These are phyloP conservation scores for Phytophthora kernoviae DNA, from an alignment of 352 stramenopile genomes.

Conservation along the genomic window DNA sequence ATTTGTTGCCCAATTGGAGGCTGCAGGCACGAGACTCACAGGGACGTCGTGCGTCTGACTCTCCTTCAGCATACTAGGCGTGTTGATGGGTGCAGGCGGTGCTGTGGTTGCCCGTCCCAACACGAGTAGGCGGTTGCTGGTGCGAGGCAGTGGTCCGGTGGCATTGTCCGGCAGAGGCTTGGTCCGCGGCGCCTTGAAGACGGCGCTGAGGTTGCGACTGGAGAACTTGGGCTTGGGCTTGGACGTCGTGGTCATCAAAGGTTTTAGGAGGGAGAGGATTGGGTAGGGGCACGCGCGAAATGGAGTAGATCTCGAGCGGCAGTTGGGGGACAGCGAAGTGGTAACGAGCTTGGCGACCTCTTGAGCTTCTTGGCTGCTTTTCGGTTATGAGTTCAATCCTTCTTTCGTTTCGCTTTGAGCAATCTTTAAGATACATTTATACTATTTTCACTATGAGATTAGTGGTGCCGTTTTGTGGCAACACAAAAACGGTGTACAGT, in stretches of 20 bases:
- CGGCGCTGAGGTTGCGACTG: constrained; percentile 71
- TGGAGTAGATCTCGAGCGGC: constrained; percentile 14
- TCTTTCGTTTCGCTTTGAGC: neutral
- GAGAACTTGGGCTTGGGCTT: constrained; percentile 75
- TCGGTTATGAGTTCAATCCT: neutral
- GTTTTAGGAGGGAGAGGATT: neutral
- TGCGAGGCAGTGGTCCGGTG: constrained; percentile 20
- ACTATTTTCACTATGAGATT: no score
- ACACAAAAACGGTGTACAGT: no score
- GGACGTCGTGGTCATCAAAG: constrained; percentile 45
- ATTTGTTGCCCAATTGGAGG: constrained; percentile 46
- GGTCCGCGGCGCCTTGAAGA: constrained; percentile 63
- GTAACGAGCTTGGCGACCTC: neutral
- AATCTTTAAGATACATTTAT: no score
- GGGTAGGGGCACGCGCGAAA: neutral
- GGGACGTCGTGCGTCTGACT: constrained; percentile 46
- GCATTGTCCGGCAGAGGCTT: constrained; percentile 40
- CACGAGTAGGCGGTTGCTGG: constrained; percentile 59
- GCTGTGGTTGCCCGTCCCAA: constrained; percentile 40
- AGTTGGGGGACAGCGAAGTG: neutral
- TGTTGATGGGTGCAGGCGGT: constrained; percentile 76
- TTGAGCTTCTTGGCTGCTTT: neutral
- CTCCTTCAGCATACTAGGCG: constrained; percentile 72
- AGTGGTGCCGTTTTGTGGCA: no score
- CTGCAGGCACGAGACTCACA: constrained; percentile 44